Percentiles rank a stretch among this genome's conserved stretches.
Conservation (phyloP, 768 basidiomycete species). For the Strobilomyces dryophilus region DNA sequence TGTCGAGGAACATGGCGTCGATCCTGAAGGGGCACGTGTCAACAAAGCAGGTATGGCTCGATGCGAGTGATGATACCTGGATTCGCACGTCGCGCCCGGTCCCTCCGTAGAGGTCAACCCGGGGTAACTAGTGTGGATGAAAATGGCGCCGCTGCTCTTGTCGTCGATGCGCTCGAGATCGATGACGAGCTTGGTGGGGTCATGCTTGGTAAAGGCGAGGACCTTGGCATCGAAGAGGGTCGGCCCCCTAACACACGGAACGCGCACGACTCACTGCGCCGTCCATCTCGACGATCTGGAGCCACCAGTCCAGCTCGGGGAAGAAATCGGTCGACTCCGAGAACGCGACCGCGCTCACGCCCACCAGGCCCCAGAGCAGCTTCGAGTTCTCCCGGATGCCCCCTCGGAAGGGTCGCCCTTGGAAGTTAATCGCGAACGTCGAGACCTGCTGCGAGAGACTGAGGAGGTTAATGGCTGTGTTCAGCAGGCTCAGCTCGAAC, state of each 20-base stretch:
- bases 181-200: constrained; percentile 84
- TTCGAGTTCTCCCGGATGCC: too few species aligned
- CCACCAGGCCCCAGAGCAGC: too few species aligned
- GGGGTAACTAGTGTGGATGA: constrained; percentile 88
- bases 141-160: constrained; percentile 79
- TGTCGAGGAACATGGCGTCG: constrained; percentile 86
- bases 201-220: constrained; percentile 90
- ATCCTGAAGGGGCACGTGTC: constrained; percentile 55
- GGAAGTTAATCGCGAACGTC: constrained; percentile 98
- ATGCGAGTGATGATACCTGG: constrained; percentile 46
- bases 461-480: constrained; percentile 94
- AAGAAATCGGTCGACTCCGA: too few species aligned
- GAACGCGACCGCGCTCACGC: too few species aligned
- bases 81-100: constrained; percentile 88
- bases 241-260: too few species aligned
- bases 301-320: too few species aligned
- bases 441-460: constrained; percentile 97
- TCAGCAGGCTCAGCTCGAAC: constrained; percentile 91
- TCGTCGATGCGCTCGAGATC: constrained; percentile 92
- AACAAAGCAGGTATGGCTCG: not conserved
- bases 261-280: too few species aligned
- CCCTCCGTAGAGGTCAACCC: constrained; percentile 80
- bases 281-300: too few species aligned
- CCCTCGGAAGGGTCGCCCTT: constrained; percentile 90
- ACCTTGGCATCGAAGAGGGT: constrained; percentile 93